Conservation (phyloP, 2,329 filamentous ascomycete genomes). For the Coniochaeta sp. region DNA sequence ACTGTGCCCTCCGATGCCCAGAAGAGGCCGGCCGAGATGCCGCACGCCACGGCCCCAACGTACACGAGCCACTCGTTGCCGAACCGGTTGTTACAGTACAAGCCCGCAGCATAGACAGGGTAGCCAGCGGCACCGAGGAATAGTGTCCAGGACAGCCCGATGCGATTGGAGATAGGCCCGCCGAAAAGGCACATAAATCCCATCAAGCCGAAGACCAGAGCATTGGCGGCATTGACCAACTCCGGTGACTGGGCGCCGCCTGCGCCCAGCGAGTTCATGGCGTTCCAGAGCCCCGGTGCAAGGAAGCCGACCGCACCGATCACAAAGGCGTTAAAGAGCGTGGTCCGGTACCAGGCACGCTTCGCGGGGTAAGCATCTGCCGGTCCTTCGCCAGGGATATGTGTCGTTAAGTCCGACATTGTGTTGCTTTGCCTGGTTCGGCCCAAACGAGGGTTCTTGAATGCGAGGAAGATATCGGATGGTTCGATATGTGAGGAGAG, state of each 20-base stretch:
- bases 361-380: conserved; percentile 21
- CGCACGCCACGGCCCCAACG: conserved; percentile 55
- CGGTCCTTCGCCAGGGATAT: not conserved
- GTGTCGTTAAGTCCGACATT: not conserved
- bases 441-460: not conserved
- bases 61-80: conserved; percentile 57
- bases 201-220: conserved; percentile 37
- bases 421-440: not conserved
- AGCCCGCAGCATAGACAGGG: conserved; percentile 55
- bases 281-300: conserved; percentile 33
- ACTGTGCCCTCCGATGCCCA: conserved; percentile 65
- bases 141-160: conserved; percentile 29
- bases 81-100: conserved; percentile 60
- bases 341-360: conserved; percentile 43
- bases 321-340: conserved; percentile 30
- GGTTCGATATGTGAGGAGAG: not conserved
- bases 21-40: conserved; percentile 57
- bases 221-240: conserved; percentile 37
- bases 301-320: conserved; percentile 32
- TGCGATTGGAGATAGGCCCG: conserved; percentile 28
- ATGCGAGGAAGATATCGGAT: not conserved
- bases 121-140: conserved; percentile 48
- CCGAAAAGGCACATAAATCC: conserved; percentile 33
- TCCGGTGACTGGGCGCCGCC: conserved; percentile 33
- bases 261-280: conserved; percentile 33